These are phyloP conservation scores for Nannochloropsis oceanica DNA, from an alignment of 108 stramenopile species.

Conservation along the genomic window DNA sequence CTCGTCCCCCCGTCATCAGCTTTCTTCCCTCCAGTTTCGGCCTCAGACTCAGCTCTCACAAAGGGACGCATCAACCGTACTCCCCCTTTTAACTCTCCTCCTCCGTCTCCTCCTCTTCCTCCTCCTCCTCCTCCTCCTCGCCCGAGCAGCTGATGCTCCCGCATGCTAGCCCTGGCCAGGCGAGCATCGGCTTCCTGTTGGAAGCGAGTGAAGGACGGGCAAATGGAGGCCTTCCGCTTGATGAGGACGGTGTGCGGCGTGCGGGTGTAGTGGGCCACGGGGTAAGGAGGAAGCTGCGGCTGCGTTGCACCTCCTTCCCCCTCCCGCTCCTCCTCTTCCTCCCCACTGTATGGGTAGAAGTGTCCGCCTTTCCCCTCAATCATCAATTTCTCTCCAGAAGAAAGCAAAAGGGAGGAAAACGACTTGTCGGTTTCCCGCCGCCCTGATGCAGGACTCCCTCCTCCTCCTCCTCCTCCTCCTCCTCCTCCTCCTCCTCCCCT, in stretches of 20 bases:
- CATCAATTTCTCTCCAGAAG: too few species aligned
- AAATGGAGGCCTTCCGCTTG: neutral
- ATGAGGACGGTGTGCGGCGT: neutral
- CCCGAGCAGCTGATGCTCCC: neutral
- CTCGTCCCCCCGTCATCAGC: too few species aligned
- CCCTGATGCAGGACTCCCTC: neutral
- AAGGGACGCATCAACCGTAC: neutral
- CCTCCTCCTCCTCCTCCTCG: neutral
- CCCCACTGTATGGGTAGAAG: neutral
- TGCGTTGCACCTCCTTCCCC: neutral
- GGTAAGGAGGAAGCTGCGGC: too few species aligned
- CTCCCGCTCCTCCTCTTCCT: neutral
- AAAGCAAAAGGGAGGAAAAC: too few species aligned
- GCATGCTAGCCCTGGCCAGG: neutral
- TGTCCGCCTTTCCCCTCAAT: neutral
- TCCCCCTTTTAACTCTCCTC: neutral
- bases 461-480: neutral
- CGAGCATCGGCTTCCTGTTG: neutral
- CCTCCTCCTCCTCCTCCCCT: neutral
- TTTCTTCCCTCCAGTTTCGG: too few species aligned
- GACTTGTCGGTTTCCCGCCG: neutral
- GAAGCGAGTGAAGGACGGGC: neutral
- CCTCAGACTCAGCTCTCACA: too few species aligned
- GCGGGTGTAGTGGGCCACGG: neutral
- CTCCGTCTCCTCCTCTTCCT: neutral